These are phyloP conservation scores for Claviceps digitariae DNA, from an alignment of 2,329 filamentous ascomycete genomes.

Conservation along the genomic window DNA sequence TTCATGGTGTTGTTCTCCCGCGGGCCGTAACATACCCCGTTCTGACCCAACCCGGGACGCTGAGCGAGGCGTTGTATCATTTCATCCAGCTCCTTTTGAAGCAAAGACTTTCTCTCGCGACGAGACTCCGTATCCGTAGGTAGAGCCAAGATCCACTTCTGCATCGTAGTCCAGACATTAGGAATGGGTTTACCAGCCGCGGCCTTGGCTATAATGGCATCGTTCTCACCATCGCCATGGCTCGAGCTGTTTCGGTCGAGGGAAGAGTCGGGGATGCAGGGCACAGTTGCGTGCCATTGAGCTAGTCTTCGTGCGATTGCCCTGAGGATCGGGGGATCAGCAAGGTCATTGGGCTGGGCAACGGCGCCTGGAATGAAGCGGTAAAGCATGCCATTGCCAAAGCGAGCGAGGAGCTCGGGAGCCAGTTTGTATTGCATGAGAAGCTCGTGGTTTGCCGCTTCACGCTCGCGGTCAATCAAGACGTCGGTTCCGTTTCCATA, in stretches of 20 bases:
- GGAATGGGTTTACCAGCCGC: slow-evolving; percentile 60
- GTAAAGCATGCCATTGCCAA: slow-evolving; percentile 93
- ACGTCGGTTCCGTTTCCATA: slow-evolving; percentile 92
- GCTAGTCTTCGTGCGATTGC: slow-evolving; percentile 75
- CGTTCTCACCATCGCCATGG: slow-evolving; percentile 19
- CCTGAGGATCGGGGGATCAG: slow-evolving; percentile 60
- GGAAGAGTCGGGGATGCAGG: slow-evolving; percentile 33
- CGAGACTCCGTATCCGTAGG: slow-evolving; percentile 60
- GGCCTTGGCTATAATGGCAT: slow-evolving; percentile 33
- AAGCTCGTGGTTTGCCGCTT: slow-evolving; percentile 67
- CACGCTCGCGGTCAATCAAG: slow-evolving; percentile 88
- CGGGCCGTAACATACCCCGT: slow-evolving; percentile 44
- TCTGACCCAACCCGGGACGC: slow-evolving; percentile 59
- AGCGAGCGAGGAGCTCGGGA: slow-evolving; percentile 76
- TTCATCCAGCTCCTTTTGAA: slow-evolving; percentile 63
- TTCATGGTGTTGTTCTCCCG: not conserved
- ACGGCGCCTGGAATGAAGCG: slow-evolving; percentile 73
- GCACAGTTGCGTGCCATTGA: slow-evolving; percentile 77
- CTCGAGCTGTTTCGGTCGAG: slow-evolving; percentile 21
- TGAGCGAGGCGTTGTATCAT: slow-evolving; percentile 61
- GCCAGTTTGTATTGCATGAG: slow-evolving; percentile 74
- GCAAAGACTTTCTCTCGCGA: slow-evolving; percentile 46
- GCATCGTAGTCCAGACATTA: slow-evolving; percentile 89
- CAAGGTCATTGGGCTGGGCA: slow-evolving; percentile 68
- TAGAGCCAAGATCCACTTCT: slow-evolving; percentile 86